Evolutionary conservation across 2,329 filamentous ascomycete species (phyloP).

Genomic region (Aciculosporium take): DNA sequence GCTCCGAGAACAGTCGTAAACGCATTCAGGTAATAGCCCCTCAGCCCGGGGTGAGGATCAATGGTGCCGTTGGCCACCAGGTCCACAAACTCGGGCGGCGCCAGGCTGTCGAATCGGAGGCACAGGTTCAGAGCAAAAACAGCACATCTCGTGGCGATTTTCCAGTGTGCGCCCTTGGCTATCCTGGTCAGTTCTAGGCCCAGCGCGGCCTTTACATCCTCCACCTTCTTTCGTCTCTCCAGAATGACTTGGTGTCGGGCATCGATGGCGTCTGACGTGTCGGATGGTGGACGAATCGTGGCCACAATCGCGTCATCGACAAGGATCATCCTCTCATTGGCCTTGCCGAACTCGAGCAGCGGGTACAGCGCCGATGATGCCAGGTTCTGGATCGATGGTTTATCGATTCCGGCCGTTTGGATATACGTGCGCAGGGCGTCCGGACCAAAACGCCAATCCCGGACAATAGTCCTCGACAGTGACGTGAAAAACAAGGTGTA

Average conservation of each 20-base stretch:
- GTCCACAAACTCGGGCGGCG: conserved; percentile 67
- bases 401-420: conserved; percentile 77
- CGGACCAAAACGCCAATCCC: conserved; percentile 91
- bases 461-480: conserved; percentile 70
- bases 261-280: conserved; percentile 46
- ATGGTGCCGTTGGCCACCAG: conserved; percentile 72
- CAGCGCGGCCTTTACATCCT: conserved; percentile 67
- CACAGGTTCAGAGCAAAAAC: conserved; percentile 85
- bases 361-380: conserved; percentile 70
- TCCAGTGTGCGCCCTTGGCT: conserved; percentile 81
- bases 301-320: conserved; percentile 58
- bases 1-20: conserved; percentile 67
- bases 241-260: conserved; percentile 55
- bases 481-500: conserved; percentile 85
- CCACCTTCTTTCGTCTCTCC: conserved; percentile 61
- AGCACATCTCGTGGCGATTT: conserved; percentile 78
- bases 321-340: conserved; percentile 74
- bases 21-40: conserved; percentile 67
- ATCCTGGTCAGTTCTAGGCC: conserved; percentile 68
- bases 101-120: conserved; percentile 79
- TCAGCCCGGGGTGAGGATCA: conserved; percentile 76
- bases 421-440: conserved; percentile 84
- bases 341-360: conserved; percentile 82
- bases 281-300: conserved; percentile 53
- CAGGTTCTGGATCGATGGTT: conserved; percentile 84